Evolutionary conservation across 768 basidiomycete species (phyloP), one percentile per base, ranked within the genome.

Genomic region (Vishniacozyma victoriae): DNA sequence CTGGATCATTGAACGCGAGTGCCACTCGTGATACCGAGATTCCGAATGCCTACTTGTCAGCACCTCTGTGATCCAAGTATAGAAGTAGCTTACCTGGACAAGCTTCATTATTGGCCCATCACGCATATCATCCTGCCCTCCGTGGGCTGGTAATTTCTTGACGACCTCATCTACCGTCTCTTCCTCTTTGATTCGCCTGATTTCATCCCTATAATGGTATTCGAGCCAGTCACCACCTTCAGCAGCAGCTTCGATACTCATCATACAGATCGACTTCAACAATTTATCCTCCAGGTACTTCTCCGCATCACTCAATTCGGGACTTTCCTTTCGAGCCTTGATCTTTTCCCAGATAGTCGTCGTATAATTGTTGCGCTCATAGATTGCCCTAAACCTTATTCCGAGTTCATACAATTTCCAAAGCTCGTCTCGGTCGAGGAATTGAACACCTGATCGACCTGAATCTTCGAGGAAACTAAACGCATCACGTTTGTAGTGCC

Each of bases 381-480:
- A 72, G 39, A 97, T 76, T 1, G 91, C 88, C 44, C 90, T 81
- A 66, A 86, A 97, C 62, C 86, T 87, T 69, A 88, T 83, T 7
- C 91, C 91, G 7, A 97, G 77, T n/a, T 79, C 65, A 54, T 87
- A 84, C 50, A 96, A 82, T n/a, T 82, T 79, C 95, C 95, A 99
- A 6, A 97, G 72, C 61, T 99, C 92, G 36, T 80, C 75, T 50
- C 85, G 76, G 56, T 73, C 79, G 49, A 99, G 78, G 24, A 96
- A 81, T 27, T 61, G 59, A 1, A 59, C 54, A 6, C 51, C 49
- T 20, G 39, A 48, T 25, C 50, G 45, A 18, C 64, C 64, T 23
- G 60, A 51, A 36, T 63, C 47, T 37, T 67, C 64, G 42, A 67
- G 33, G 3, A 57, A 49, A 38, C 82, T 82, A 61, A 97, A 84